phyloP scores from a whole-genome alignment of 306 rosid genomes.

The Abrus pulchellus region DNA sequence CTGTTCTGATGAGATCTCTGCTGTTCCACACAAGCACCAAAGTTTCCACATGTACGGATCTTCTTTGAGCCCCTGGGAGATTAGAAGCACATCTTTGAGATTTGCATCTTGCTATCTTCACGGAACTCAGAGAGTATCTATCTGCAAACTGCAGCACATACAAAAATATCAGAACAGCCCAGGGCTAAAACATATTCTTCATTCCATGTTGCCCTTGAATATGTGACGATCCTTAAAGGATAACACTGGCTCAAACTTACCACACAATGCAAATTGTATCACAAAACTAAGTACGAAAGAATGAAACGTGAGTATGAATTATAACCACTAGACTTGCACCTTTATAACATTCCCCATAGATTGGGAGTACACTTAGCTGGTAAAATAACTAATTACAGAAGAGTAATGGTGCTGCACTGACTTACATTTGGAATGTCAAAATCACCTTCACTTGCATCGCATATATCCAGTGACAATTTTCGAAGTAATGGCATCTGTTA shows the following conservation, averaged over 20 bases:
- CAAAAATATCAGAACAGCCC: conserved; percentile 41
- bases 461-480: conserved; percentile 73
- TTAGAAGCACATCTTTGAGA: conserved; percentile 50
- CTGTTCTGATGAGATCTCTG: conserved; percentile 55
- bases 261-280: conserved; percentile 1
- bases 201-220: conserved; percentile 2
- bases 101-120: conserved; percentile 81
- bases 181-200: conserved; percentile 2
- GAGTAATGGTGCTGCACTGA: conserved; percentile 24
- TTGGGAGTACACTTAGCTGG: background rate
- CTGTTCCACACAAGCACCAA: conserved; percentile 74
- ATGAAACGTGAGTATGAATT: conserved; percentile 7
- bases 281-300: conserved; percentile 1
- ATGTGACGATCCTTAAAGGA: conserved; percentile 19
- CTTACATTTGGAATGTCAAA: conserved; percentile 82
- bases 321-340: background rate
- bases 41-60: conserved; percentile 72
- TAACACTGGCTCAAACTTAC: conserved; percentile 19
- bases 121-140: conserved; percentile 54
- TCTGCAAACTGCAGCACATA: conserved; percentile 54
- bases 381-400: conserved; percentile 2
- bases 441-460: conserved; percentile 81
- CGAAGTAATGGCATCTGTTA: conserved; percentile 78
- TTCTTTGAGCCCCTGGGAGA: conserved; percentile 46
- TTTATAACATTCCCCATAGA: conserved; percentile 18